Percentiles rank a stretch among this genome's conserved stretches.
phyloP scores from a whole-genome alignment of 495 filamentous ascomycete genomes.

The Terfezia claveryi region DNA sequence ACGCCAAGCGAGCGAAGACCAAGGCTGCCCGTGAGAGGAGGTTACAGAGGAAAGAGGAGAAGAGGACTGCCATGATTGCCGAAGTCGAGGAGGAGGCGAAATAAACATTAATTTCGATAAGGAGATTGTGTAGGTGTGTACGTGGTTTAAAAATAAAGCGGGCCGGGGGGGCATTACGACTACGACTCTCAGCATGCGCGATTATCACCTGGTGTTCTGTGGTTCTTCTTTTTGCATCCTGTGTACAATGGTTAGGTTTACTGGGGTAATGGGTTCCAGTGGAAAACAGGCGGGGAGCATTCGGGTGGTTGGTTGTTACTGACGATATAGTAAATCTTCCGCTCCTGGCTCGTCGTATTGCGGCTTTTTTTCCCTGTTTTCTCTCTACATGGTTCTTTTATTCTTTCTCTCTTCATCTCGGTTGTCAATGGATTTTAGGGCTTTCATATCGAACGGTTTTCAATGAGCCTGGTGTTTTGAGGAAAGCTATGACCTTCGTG shows the following conservation, averaged over 20 bases:
- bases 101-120: not conserved
- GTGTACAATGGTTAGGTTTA: not conserved
- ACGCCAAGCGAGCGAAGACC: conserved; percentile 97
- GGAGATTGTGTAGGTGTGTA: not conserved
- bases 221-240: not conserved
- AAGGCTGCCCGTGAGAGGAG: conserved; percentile 97
- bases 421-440: not conserved
- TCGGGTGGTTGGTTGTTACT: no score
- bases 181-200: not conserved
- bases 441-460: not conserved
- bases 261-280: not conserved
- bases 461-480: no score
- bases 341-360: not conserved
- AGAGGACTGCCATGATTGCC: conserved; percentile 63
- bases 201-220: not conserved
- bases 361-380: not conserved
- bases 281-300: not conserved
- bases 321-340: not conserved
- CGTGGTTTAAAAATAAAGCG: not conserved
- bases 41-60: conserved; percentile 63
- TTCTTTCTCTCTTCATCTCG: not conserved
- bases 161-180: no score
- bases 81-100: conserved; percentile 22
- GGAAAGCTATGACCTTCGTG: no score
- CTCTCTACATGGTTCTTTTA: not conserved